Percentiles rank a stretch among this genome's conserved stretches.
phyloP scores from a whole-genome alignment of 2,329 filamentous ascomycete species.

The Berkeleyomyces rouxiae region DNA sequence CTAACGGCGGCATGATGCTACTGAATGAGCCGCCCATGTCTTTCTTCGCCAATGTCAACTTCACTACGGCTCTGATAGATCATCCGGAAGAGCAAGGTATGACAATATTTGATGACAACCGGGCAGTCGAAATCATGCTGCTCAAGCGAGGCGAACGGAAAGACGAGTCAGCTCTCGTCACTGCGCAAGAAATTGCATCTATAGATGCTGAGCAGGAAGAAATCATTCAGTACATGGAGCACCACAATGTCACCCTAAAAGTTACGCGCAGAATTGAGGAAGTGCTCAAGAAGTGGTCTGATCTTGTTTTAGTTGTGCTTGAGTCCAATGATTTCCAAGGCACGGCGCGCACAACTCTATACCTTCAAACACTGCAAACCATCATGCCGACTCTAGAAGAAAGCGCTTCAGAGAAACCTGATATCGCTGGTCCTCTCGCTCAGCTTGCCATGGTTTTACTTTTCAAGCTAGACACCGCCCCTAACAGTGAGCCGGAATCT shows the following conservation, averaged over 20 bases:
- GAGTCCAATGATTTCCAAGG: slow-evolving; percentile 66
- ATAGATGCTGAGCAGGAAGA: slow-evolving; percentile 42
- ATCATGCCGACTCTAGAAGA: slow-evolving; percentile 76
- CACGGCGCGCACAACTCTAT: slow-evolving; percentile 55
- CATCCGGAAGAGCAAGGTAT: slow-evolving; percentile 35
- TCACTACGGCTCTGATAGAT: slow-evolving; percentile 6
- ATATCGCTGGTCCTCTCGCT: slow-evolving; percentile 59
- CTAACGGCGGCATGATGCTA: slow-evolving; percentile 34
- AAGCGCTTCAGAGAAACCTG: slow-evolving; percentile 50
- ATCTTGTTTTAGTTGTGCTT: slow-evolving; percentile 68
- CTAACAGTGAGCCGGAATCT: slow-evolving; percentile 15
- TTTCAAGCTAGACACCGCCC: slow-evolving; percentile 46
- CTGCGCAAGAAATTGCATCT: slow-evolving; percentile 30
- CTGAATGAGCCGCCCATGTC: slow-evolving; percentile 35
- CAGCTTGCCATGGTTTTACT: slow-evolving; percentile 58
- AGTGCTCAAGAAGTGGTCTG: slow-evolving; percentile 69
- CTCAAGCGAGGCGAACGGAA: slow-evolving; percentile 49
- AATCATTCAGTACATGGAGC: slow-evolving; percentile 44
- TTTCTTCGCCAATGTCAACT: slow-evolving; percentile 31
- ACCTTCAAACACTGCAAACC: slow-evolving; percentile 72
- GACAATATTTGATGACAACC: slow-evolving; percentile 49
- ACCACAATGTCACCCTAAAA: slow-evolving; percentile 45
- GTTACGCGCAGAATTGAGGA: slow-evolving; percentile 41
- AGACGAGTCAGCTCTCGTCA: slow-evolving; percentile 30
- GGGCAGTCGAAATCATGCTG: slow-evolving; percentile 56